phyloP scores from a whole-genome alignment of 768 basidiomycete genomes.

The Rhodotorula taiwanensis region DNA sequence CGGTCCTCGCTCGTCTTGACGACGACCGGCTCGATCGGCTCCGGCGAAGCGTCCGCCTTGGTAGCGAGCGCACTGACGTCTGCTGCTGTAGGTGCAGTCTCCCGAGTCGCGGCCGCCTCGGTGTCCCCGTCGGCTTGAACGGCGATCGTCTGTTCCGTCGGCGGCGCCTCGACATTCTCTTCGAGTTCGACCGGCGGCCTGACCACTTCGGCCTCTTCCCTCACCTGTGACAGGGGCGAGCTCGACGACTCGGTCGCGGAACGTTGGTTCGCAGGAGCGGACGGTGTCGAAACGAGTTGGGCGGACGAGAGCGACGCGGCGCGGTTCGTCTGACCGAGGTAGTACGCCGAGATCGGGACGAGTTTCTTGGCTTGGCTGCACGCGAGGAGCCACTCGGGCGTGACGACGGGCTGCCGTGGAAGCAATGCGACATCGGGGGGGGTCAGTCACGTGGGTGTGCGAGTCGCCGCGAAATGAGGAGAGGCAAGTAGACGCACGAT shows the following conservation, averaged over 20 bases:
- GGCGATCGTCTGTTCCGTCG: neutral
- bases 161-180: constrained; percentile 13
- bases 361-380: constrained; percentile 80
- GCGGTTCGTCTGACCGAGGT: constrained; percentile 33
- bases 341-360: constrained; percentile 77
- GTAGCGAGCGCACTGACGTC: too few relatives aligned
- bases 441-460: neutral
- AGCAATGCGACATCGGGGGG: too few relatives aligned
- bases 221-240: neutral
- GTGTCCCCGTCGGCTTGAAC: neutral
- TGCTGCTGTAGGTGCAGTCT: too few relatives aligned
- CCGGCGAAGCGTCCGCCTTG: too few relatives aligned
- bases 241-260: neutral
- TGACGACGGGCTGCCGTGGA: constrained; percentile 62
- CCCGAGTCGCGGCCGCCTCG: too few relatives aligned
- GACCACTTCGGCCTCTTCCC: neutral
- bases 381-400: constrained; percentile 89
- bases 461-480: neutral
- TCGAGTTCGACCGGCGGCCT: constrained; percentile 6
- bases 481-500: constrained; percentile 47
- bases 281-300: constrained; percentile 20
- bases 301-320: constrained; percentile 37
- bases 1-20: too few relatives aligned
- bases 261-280: too few relatives aligned
- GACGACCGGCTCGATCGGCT: too few relatives aligned